These are phyloP conservation scores for Nectriaceae sp. DNA, from an alignment of 2,329 filamentous ascomycete species.

Conservation along the genomic window DNA sequence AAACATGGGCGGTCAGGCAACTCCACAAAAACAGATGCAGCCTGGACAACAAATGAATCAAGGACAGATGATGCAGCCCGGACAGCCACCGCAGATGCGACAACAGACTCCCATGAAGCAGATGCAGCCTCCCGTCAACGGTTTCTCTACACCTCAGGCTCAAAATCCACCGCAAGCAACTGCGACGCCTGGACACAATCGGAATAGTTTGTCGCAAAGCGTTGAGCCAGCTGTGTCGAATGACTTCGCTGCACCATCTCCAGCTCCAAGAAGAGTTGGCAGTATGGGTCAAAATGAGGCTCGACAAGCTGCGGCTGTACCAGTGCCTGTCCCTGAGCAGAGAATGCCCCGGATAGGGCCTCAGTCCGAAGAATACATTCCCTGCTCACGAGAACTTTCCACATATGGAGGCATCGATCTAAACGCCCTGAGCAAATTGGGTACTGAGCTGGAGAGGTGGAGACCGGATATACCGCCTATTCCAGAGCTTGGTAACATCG, in stretches of 20 bases:
- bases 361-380: constrained; percentile 56
- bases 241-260: constrained; percentile 48
- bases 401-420: constrained; percentile 75
- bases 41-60: constrained; percentile 32
- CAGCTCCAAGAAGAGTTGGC: constrained; percentile 43
- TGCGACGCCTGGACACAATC: constrained; percentile 41
- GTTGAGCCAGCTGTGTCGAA: constrained; percentile 41
- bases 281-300: constrained; percentile 41
- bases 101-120: constrained; percentile 43
- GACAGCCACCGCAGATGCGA: constrained; percentile 29
- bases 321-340: constrained; percentile 27
- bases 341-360: constrained; percentile 41
- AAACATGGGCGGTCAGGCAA: constrained; percentile 26
- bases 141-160: constrained; percentile 38
- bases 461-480: constrained; percentile 76
- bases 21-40: constrained; percentile 39
- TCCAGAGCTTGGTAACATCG: constrained; percentile 81
- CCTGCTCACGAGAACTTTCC: constrained; percentile 55
- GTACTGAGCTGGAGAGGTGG: constrained; percentile 65
- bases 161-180: constrained; percentile 25
- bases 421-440: constrained; percentile 62
- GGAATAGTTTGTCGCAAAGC: constrained; percentile 53
- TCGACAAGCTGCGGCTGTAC: constrained; percentile 23
- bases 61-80: constrained; percentile 39
- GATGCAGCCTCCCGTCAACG: constrained; percentile 40